These are phyloP conservation scores for Melanogaster broomeanus DNA, from an alignment of 768 basidiomycete genomes.

Conservation along the genomic window DNA sequence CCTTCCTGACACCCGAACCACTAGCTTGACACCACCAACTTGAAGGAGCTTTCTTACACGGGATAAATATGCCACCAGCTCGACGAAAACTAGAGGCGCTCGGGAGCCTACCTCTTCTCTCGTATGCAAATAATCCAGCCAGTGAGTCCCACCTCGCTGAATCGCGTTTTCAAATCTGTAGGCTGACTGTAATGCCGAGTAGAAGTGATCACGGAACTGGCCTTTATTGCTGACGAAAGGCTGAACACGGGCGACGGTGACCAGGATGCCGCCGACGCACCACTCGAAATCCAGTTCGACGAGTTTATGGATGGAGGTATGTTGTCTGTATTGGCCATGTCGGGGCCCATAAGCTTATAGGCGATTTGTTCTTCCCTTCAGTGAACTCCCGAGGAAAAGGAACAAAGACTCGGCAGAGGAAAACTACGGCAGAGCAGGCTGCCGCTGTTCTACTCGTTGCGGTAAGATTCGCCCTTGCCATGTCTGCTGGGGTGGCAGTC, in stretches of 20 bases:
- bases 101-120: conserved; percentile 22
- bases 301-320: conserved; percentile 31
- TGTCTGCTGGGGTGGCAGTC: neutral
- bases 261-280: conserved; percentile 1
- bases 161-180: neutral
- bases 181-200: neutral
- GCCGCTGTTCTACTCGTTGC: conserved; percentile 25
- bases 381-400: conserved; percentile 26
- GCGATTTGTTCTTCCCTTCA: neutral
- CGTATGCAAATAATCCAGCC: conserved; percentile 24
- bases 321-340: neutral
- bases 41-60: neutral
- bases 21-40: no score
- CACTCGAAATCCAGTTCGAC: conserved; percentile 24
- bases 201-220: conserved; percentile 30
- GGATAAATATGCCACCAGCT: conserved; percentile 20
- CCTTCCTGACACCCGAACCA: no score
- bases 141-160: conserved; percentile 14
- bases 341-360: neutral
- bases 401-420: conserved; percentile 19
- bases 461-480: conserved; percentile 5
- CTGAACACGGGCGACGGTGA: neutral
- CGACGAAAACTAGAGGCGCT: conserved; percentile 15
- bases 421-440: conserved; percentile 24
- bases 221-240: conserved; percentile 20